Base-by-base conservation (phyloP, 2,329 filamentous ascomycete species). In the Tolypocladium pustulatum region DNA sequence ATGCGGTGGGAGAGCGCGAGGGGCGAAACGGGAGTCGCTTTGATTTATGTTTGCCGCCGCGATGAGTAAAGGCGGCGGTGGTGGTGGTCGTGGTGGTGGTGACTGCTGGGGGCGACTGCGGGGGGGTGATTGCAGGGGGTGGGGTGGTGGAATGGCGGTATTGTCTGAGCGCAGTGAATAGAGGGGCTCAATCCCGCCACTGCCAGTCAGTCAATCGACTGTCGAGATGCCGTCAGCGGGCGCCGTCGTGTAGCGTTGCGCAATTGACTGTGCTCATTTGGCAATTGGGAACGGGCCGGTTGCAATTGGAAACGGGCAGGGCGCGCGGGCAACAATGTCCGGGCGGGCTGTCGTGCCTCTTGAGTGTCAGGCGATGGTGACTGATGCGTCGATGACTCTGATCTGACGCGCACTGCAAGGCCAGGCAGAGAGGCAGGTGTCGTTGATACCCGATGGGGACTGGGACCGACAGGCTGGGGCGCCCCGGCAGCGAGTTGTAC, bases 361-460 rank as follows among this genome's bases (percentile, higher is more conserved):
- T 55, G 25, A 54, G 20, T 2, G 54, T 41, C 54, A 41, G 54
- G 37, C 54, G 37, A 41, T 37, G 37, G 17, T 41, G 54, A 41
- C 54, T 41, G 54, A 30, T 40, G 54, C 38, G 37, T 25, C 54
- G 54, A 55, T 55, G 54, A 55, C 54, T 55, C 54, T 55, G 54
- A 32, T 55, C 36, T 30, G 37, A 55, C 54, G 32, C 36, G 54
- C 54, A 55, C 32, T n/a, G 36, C 53, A 25, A 25, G 52, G 46
- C 46, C 27, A 17, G 43, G 43, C 49, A 36, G 40, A 15, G 41
- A n/a, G 32, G 5, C 52, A 36, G 38, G 37, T 17, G 46, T 59
- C 60, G 60, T 63, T 62, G 60, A 59, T 63, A 62, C 61, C 61
- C 61, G 61, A 62, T 59, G 62, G 60, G 55, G 57, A 56, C 40